Evolutionary conservation across 2,329 filamentous ascomycete genomes (phyloP), one percentile per base, ranked within the genome.

Genomic region (Pyrenochaeta sp.): DNA sequence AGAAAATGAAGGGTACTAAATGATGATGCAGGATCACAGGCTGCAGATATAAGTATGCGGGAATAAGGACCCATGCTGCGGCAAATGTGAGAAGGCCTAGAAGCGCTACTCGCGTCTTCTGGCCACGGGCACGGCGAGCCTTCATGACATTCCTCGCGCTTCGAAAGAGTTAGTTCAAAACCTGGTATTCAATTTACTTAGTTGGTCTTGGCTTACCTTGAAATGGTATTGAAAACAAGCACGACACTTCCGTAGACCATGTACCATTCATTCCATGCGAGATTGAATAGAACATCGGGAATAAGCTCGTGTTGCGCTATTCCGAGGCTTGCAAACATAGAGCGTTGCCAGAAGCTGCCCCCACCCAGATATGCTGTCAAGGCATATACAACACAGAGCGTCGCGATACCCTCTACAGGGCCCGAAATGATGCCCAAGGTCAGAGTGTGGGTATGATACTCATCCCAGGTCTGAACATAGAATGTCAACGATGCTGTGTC

Each of bases 381-480:
- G 31, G 87, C 85, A 76, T 95, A 98, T 54, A 99, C 87, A 49
- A 85, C 73, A 67, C 91, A 89, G 17, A 99, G 83, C 35, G 91
- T 92, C 41, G 98, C 79, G 50, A 99, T 89, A 45, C 95, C 95
- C 78, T 99, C 95, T 32, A 99, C 95, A 3, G 95, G 95, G 0
- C 95, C 95, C 61, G 94, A 97, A 63, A 99, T 84, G 58, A 98
- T 81, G 54, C 95, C 95, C 5, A 99, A 85, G 1, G 92, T 97
- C 42, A 99, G 85, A 2, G 93, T 95, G 77, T 97, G 93, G 45
- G 95, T 99, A 79, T 98, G 94, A 79, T 98, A 99, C 76, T 98
- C 95, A 72, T 99, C 95, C 95, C 95, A 99, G 30, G 95, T 98
- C 76, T 98, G 95, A 36, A 98, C 90, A 76, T 98, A 98, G 77